These are phyloP conservation scores for Vitellaria paradoxa DNA, from an alignment of 179 eudicot genomes.

Conservation along the genomic window DNA sequence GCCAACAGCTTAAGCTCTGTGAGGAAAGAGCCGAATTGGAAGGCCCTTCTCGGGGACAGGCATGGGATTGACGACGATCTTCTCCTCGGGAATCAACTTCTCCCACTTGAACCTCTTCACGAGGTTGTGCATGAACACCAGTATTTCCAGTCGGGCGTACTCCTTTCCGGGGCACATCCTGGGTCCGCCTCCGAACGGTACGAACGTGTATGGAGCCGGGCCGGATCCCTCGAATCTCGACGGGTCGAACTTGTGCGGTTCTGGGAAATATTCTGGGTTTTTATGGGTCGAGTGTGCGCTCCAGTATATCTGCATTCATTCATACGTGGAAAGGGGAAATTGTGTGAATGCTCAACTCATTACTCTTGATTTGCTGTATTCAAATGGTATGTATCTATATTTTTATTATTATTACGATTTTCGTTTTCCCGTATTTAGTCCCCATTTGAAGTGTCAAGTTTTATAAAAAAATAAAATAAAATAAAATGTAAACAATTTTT, in stretches of 20 bases:
- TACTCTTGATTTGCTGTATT: no score
- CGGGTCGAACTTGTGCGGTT: neutral
- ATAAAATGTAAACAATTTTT: no score
- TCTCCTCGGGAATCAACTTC: neutral
- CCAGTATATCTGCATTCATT: neutral
- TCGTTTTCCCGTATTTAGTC: no score
- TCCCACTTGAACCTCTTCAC: neutral
- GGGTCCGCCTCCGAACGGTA: neutral
- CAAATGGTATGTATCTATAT: no score
- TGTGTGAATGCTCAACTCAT: no score
- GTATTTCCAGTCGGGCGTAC: neutral
- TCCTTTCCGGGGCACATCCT: slow-evolving; percentile 2
- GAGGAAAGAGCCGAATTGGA: neutral
- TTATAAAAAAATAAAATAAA: no score
- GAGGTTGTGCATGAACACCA: neutral
- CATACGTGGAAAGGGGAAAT: neutral
- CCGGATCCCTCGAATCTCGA: neutral
- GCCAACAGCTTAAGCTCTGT: neutral
- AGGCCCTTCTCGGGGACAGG: neutral
- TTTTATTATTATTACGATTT: no score
- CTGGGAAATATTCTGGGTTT: neutral
- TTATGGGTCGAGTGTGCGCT: neutral
- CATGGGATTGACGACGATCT: neutral
- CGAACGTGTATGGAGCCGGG: neutral
- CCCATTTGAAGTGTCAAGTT: no score